phyloP scores from a whole-genome alignment of 2,329 filamentous ascomycete genomes.

The Sarocladium kiliense region DNA sequence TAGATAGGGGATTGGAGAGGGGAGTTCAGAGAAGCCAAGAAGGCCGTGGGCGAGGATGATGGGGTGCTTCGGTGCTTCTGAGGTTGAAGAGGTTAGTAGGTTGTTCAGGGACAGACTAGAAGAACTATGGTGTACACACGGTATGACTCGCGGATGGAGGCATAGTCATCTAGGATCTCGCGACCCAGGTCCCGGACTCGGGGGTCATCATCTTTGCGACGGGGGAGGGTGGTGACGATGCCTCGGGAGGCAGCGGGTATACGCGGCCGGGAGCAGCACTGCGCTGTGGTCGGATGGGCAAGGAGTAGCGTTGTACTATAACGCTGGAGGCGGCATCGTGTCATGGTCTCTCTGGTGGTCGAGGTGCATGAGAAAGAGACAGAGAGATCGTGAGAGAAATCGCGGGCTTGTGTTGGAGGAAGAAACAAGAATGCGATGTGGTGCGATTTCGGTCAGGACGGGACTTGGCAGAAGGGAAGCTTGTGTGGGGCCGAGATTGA shows the following conservation, averaged over 20 bases:
- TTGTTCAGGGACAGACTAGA: too few species aligned
- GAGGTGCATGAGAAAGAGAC: neutral
- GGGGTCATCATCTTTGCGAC: slow-evolving; percentile 26
- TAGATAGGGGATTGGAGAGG: slow-evolving; percentile 21
- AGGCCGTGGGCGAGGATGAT: slow-evolving; percentile 63
- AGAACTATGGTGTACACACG: too few species aligned
- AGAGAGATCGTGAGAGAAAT: neutral
- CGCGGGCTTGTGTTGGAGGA: too few species aligned
- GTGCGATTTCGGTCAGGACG: neutral
- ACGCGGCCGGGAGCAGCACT: neutral
- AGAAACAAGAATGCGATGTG: too few species aligned
- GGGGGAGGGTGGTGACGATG: slow-evolving; percentile 6
- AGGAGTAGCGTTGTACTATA: neutral
- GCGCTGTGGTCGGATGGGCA: neutral
- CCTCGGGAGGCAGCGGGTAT: neutral
- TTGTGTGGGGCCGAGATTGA: slow-evolving; percentile 8
- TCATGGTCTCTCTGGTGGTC: neutral
- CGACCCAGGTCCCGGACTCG: slow-evolving; percentile 34
- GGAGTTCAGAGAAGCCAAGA: slow-evolving; percentile 57
- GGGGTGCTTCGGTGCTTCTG: slow-evolving; percentile 53
- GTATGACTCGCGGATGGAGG: slow-evolving; percentile 38
- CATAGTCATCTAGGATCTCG: slow-evolving; percentile 42
- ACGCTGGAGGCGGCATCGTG: neutral
- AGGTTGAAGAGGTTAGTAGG: too few species aligned
- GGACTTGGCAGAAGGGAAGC: slow-evolving; percentile 4